These are phyloP conservation scores for Santalum album DNA, from an alignment of 164 flowering plant genomes.

Conservation along the genomic window DNA sequence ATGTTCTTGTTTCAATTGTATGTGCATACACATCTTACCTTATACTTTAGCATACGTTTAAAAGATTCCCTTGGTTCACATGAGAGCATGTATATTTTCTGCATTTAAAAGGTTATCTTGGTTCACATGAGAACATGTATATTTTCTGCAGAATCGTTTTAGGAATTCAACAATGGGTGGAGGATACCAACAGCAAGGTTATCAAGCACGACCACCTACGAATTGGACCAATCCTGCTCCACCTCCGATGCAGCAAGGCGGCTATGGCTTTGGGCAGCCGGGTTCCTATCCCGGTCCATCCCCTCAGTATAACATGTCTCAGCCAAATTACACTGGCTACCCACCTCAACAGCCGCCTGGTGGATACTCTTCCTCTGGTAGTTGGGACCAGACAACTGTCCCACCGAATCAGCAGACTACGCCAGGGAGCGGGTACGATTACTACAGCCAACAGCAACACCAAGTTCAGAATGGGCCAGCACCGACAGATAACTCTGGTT, in stretches of 20 bases:
- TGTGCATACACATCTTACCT: slow-evolving; percentile 5
- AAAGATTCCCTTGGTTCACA: too few species aligned
- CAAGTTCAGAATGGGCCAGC: slow-evolving; percentile 38
- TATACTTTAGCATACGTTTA: slow-evolving; percentile 3
- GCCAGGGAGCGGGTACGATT: slow-evolving; percentile 69
- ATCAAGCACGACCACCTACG: slow-evolving; percentile 59
- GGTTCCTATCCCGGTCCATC: slow-evolving; percentile 67
- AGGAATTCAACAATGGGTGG: slow-evolving; percentile 71
- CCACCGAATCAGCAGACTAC: slow-evolving; percentile 51
- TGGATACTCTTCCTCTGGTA: slow-evolving; percentile 55
- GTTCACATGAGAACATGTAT: slow-evolving; percentile 30
- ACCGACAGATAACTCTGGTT: slow-evolving; percentile 46
- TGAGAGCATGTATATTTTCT: too few species aligned
- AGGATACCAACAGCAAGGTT: slow-evolving; percentile 77
- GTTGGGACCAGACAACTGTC: slow-evolving; percentile 71
- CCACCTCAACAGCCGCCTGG: slow-evolving; percentile 64
- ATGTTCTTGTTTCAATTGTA: not conserved
- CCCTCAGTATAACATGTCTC: slow-evolving; percentile 66
- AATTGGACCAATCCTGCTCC: slow-evolving; percentile 74
- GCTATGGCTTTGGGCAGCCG: slow-evolving; percentile 79
- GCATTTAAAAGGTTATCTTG: slow-evolving; percentile 16
- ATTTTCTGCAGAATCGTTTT: slow-evolving; percentile 70
- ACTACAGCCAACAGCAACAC: slow-evolving; percentile 67
- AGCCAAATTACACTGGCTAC: slow-evolving; percentile 64
- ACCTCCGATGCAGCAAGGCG: slow-evolving; percentile 66